Evolutionary conservation across 2,329 filamentous ascomycete genomes (phyloP).

Genomic region (Colletotrichum tofieldiae): DNA sequence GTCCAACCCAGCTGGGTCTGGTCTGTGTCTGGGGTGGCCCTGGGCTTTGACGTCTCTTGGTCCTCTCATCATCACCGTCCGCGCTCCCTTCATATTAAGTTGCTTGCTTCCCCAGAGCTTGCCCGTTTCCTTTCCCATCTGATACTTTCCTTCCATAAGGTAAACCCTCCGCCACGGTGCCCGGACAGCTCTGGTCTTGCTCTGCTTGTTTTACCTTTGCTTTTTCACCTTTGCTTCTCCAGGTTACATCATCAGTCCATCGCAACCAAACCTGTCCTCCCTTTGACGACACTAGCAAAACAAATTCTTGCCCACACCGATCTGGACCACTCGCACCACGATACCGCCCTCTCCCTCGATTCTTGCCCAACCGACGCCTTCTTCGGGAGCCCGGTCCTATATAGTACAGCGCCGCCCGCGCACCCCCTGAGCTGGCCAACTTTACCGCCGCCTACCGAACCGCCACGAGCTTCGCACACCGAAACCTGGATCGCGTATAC

Average conservation of each 20-base stretch:
- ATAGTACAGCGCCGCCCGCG: constrained; percentile 27
- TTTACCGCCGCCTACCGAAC: background rate
- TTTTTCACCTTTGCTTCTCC: constrained; percentile 42
- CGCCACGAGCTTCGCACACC: background rate
- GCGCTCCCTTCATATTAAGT: constrained; percentile 44
- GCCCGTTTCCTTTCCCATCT: constrained; percentile 31
- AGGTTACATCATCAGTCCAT: constrained; percentile 39
- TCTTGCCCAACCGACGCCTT: constrained; percentile 6
- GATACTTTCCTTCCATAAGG: constrained; percentile 41
- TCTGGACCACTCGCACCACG: constrained; percentile 24
- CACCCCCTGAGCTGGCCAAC: background rate
- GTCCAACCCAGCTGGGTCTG: constrained; percentile 44
- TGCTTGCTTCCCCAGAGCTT: constrained; percentile 42
- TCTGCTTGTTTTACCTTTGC: constrained; percentile 41
- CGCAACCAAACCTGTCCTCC: constrained; percentile 23
- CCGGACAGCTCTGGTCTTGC: constrained; percentile 33
- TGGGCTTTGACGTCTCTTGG: constrained; percentile 44
- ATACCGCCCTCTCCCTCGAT: constrained; percentile 34
- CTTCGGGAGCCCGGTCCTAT: constrained; percentile 8
- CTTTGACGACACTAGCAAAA: constrained; percentile 40
- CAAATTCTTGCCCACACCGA: constrained; percentile 36
- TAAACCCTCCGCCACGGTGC: constrained; percentile 36
- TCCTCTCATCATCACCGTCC: constrained; percentile 44
- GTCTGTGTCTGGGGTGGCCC: constrained; percentile 43
- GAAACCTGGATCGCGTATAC: constrained; percentile 7